These are phyloP conservation scores for Shiraia sp. DNA, from an alignment of 2,329 filamentous ascomycete species.

Conservation along the genomic window DNA sequence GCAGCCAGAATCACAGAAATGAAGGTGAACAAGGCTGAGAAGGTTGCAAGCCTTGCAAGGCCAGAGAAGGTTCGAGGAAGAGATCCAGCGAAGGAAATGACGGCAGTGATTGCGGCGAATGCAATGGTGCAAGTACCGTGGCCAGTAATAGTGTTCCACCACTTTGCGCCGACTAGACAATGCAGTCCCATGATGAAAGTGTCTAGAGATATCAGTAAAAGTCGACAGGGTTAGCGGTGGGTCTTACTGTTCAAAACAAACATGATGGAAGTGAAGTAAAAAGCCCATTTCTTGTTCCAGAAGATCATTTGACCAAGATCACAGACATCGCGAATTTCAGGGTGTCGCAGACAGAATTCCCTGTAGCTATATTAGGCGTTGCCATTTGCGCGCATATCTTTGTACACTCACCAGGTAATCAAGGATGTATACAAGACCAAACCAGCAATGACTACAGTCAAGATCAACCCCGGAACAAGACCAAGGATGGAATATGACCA, in stretches of 20 bases:
- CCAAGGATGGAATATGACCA: slow-evolving; percentile 90
- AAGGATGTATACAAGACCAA: slow-evolving; percentile 84
- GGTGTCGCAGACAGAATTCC: slow-evolving; percentile 90
- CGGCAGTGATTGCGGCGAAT: slow-evolving; percentile 73
- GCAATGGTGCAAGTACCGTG: slow-evolving; percentile 75
- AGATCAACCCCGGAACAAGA: slow-evolving; percentile 80
- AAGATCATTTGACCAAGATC: slow-evolving; percentile 96
- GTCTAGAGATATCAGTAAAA: slow-evolving; percentile 2
- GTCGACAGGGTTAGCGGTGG: slow-evolving; percentile 22
- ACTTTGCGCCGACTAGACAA: slow-evolving; percentile 81
- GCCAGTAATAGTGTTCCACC: slow-evolving; percentile 84
- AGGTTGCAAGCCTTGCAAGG: slow-evolving; percentile 76
- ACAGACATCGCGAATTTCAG: slow-evolving; percentile 88
- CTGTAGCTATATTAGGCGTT: slow-evolving; percentile 48
- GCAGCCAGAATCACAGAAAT: slow-evolving; percentile 83
- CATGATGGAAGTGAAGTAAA: slow-evolving; percentile 75
- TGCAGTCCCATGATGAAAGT: slow-evolving; percentile 64
- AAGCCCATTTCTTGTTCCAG: slow-evolving; percentile 76
- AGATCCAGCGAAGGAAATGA: slow-evolving; percentile 78
- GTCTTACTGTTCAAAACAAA: slow-evolving; percentile 95
- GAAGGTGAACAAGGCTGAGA: slow-evolving; percentile 86
- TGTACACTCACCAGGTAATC: slow-evolving; percentile 58
- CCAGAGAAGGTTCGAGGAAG: slow-evolving; percentile 83
- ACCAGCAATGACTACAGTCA: slow-evolving; percentile 77
- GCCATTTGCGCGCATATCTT: background rate